A percentile compares a stretch with the other conserved stretches of the same genome.
Conservation (phyloP, 208 protist species). For the Wallacemonas collosoma region DNA sequence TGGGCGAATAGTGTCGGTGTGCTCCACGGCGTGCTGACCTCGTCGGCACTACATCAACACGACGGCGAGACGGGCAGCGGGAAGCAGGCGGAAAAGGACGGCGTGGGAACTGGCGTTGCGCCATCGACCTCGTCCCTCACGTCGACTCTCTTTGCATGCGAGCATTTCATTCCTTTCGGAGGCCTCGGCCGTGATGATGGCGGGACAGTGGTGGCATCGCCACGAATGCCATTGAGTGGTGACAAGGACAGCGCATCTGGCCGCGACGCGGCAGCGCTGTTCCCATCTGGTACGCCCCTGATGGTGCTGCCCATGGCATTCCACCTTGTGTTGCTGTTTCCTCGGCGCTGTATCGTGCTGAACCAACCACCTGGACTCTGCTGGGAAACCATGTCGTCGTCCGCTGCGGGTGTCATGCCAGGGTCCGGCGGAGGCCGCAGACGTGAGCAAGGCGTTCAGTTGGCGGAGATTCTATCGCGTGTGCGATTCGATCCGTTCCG, state of each 20-base stretch:
- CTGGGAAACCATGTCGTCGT: constrained; percentile 32
- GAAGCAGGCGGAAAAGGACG: too few relatives aligned
- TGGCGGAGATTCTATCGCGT: constrained; percentile 77
- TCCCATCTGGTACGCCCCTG: constrained; percentile 23
- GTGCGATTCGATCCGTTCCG: constrained; percentile 76
- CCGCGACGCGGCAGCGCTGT: constrained; percentile 4
- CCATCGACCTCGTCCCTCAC: too few relatives aligned
- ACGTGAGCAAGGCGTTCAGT: constrained; percentile 25
- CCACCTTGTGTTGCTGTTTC: constrained; percentile 93
- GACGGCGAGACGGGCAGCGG: too few relatives aligned
- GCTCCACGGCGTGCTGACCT: constrained; percentile 58
- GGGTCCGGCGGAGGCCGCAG: not conserved
- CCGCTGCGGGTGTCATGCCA: not conserved
- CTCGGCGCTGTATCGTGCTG: constrained; percentile 72
- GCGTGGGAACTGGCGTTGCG: too few relatives aligned
- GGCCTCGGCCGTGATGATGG: not conserved
- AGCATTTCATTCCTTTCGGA: constrained; percentile 24
- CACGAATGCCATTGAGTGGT: too few relatives aligned
- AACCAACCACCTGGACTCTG: constrained; percentile 79
- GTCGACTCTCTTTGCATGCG: constrained; percentile 18
- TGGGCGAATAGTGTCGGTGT: constrained; percentile 56
- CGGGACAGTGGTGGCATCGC: too few relatives aligned
- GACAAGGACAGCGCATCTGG: not conserved
- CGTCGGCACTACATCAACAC: not conserved
- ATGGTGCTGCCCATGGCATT: constrained; percentile 90